Conservation (phyloP, 495 filamentous ascomycete genomes). For the Aspergillus asperescens region DNA sequence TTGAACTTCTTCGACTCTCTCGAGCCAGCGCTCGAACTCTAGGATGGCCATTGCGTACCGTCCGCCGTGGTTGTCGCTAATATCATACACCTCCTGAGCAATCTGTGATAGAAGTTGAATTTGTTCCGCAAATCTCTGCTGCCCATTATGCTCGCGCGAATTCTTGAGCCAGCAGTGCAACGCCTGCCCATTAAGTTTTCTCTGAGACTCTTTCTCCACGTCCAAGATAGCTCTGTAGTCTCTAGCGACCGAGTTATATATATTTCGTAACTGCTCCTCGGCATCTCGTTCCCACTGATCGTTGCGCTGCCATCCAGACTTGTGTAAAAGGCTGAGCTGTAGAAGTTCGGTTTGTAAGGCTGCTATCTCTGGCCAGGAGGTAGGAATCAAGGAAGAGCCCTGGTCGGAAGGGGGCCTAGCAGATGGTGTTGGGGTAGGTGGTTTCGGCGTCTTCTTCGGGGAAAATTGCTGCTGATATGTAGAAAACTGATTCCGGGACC, state of each 20-base stretch:
- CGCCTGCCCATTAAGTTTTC: conserved; percentile 36
- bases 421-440: conserved; percentile 41
- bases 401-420: conserved; percentile 5
- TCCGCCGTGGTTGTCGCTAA: conserved; percentile 26
- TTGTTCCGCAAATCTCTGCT: conserved; percentile 33
- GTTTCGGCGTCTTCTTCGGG: conserved; percentile 58
- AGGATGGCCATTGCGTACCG: conserved; percentile 30
- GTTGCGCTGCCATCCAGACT: conserved; percentile 30
- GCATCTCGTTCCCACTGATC: conserved; percentile 35
- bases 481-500: conserved; percentile 51
- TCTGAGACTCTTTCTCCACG: conserved; percentile 37
- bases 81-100: conserved; percentile 38
- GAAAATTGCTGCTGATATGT: conserved; percentile 67
- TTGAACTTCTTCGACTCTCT: conserved; percentile 29
- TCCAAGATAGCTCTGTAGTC: conserved; percentile 31
- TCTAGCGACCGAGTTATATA: conserved; percentile 35
- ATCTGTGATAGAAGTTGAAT: conserved; percentile 41
- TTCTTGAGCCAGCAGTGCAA: conserved; percentile 38
- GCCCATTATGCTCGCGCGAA: conserved; percentile 25
- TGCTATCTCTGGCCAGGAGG: conserved; percentile 53
- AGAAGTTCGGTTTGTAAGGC: conserved; percentile 66
- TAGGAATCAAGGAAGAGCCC: conserved; percentile 25
- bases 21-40: conserved; percentile 45
- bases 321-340: conserved; percentile 66
- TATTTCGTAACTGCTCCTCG: conserved; percentile 30